Evolutionary conservation across 306 rosid species (phyloP), one percentile per base, ranked within the genome.

Genomic region (Aeschynomene evenia): DNA sequence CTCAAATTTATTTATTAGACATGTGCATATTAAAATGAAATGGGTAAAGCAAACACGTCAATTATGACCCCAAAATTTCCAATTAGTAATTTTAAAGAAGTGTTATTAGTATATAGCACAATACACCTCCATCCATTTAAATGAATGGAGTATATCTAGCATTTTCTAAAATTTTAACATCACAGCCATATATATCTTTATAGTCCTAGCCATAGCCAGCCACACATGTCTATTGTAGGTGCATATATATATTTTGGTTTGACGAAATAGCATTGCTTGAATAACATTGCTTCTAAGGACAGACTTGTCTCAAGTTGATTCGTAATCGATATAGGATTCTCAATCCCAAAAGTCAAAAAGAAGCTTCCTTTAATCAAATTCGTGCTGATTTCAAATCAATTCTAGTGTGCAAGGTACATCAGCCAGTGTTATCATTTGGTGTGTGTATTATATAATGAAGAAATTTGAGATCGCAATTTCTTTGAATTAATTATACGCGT

Each of bases 351-450:
- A 62, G 51, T 62, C 52, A 61, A 62, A 39, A 62, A 13, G 52
- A 62, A 39, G 52, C 52, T 62, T 62, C 34, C 19, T 40, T 33
- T 33, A 10, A 22, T 2, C 6, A 31, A 58, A 16, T 33, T 59
- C 10, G 46, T 20, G 28, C 42, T 15, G 26, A 33, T 63, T 50
- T 62, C 19, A 59, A 67, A 21, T 72, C 68, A 43, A 75, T 23
- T 8, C 53, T 51, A 43, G 54, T 23, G 60, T 31, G 46, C 15
- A 9, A 34, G 53, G 45, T n/a, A n/a, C n/a, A n/a, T n/a, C n/a
- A 3, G 31, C 31, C 62, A 34, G 18, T n/a, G n/a, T n/a, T 66
- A 12, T 2, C 55, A 2, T 18, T 37, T 9, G 14, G 7, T 60
- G n/a, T n/a, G n/a, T n/a, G n/a, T n/a, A n/a, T n/a, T n/a, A n/a